Conservation (phyloP, 805 yeast species). For the Monosporozyma yasuniensis region DNA sequence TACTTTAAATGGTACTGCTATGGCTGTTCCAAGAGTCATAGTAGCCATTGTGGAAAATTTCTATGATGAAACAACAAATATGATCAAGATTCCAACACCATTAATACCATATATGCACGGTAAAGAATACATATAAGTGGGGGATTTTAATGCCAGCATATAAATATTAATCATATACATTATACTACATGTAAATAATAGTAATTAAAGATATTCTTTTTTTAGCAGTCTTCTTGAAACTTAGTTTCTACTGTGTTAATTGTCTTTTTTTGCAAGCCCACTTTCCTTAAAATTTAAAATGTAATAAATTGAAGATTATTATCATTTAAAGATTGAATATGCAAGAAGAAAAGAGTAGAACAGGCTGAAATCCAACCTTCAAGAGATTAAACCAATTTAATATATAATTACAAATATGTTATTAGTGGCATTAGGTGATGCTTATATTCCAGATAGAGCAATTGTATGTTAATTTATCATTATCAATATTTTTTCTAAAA, state of each 20-base stretch:
- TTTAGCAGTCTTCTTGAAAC: too few species aligned
- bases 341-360: neutral
- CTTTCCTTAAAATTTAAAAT: neutral
- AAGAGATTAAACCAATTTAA: neutral
- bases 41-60: conserved; percentile 83
- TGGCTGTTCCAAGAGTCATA: conserved; percentile 89
- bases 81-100: conserved; percentile 57
- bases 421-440: conserved; percentile 77
- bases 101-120: conserved; percentile 68
- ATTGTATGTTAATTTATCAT: conserved; percentile 34
- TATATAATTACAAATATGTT: conserved; percentile 39
- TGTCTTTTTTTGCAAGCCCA: neutral
- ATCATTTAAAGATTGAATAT: neutral
- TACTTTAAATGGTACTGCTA: conserved; percentile 90
- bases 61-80: conserved; percentile 49
- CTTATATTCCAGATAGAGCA: conserved; percentile 83
- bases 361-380: neutral
- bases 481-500: too few species aligned
- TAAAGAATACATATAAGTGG: conserved; percentile 27
- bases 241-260: neutral
- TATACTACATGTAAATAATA: conserved; percentile 2
- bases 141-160: neutral
- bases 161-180: too few species aligned
- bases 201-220: neutral
- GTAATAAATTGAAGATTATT: neutral